A percentile compares a stretch with the other conserved stretches of the same genome.
Evolutionary conservation across 164 flowering plant genomes (phyloP).

Genomic region (Kingdonia uniflora): DNA sequence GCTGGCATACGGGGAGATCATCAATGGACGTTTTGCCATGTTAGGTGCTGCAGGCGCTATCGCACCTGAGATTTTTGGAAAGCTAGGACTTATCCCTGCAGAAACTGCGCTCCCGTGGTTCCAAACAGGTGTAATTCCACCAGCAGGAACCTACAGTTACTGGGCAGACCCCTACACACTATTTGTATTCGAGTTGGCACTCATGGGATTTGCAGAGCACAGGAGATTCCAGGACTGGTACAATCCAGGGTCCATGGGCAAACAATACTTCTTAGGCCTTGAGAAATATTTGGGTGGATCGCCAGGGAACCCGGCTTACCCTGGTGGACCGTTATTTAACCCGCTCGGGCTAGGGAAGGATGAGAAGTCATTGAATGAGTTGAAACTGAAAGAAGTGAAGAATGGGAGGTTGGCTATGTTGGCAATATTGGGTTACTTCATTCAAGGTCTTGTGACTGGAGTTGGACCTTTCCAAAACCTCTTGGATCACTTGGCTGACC

Average conservation of each 20-base stretch:
- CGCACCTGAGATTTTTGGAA: constrained; percentile 14
- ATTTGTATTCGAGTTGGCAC: constrained; percentile 79
- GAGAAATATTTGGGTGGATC: constrained; percentile 70
- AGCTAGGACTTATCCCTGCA: constrained; percentile 39
- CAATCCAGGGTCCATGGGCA: constrained; percentile 81
- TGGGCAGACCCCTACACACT: constrained; percentile 90
- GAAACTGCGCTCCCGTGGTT: constrained; percentile 95
- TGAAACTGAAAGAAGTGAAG: constrained; percentile 92
- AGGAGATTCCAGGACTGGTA: constrained; percentile 80
- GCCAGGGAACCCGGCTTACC: constrained; percentile 35
- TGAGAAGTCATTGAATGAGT: constrained; percentile 78
- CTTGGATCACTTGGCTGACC: constrained; percentile 90
- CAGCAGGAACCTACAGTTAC: constrained; percentile 79
- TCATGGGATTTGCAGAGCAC: constrained; percentile 99
- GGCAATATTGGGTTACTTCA: constrained; percentile 82
- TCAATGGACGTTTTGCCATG: constrained; percentile 92
- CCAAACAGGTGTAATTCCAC: constrained; percentile 85
- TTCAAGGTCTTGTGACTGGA: constrained; percentile 79
- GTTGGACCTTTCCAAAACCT: constrained; percentile 94
- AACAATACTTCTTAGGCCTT: constrained; percentile 75
- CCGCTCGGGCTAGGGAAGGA: constrained; percentile 86
- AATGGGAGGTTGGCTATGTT: constrained; percentile 96
- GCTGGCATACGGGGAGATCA: constrained; percentile 89
- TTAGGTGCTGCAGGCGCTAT: constrained; percentile 28
- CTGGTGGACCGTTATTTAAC: constrained; percentile 55